Evolutionary conservation across 768 basidiomycete species (phyloP), one percentile per base, ranked within the genome.

Genomic region (Rhizopogon sp.): DNA sequence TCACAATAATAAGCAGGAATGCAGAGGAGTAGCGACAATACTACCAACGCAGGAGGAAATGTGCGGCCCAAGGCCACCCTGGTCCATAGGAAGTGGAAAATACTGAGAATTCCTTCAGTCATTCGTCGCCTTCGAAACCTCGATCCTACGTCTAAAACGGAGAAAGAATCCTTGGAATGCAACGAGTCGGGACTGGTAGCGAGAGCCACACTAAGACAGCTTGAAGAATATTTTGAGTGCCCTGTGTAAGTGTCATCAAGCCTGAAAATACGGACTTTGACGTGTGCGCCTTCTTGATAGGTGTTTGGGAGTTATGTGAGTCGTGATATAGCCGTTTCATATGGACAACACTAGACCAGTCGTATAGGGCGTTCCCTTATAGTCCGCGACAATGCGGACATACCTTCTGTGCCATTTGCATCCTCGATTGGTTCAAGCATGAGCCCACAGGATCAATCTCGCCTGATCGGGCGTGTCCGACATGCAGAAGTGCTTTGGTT

Each of bases 371-470:
- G 3, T 76, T 76, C 60, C 85, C 86, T 8, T 82, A 82, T 62
- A 69, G 71, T 55, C 79, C 82, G 14, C 72, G 72, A 16, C 69
- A 72, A 43, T 87, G 86, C 57, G 85, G 86, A n/a, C 86, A 88
- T 62, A 79, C 84, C 3, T 87, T 83, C 64, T 87, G 84, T 63
- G 79, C 81, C 29, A 69, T 82, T 45, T 87, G 84, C 67, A 82
- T 84, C 56, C 67, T 87, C 35, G 80, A 80, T 61, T 85, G 83
- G 82, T 81, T 82, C 33, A 88, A 85, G 85, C 85, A 85, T 57
- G 80, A 84, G 62, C 65, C 76, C 10, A 81, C 31, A 10, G 31
- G 8, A 33, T 25, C 4, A 25, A 25, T 25, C 3, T 25, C 25
- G 25, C 25, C 31, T 33, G 31, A 33, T 33, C 31, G 85, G 41